These are phyloP conservation scores for Chlamydomonas sp. DNA, from an alignment of 139 green algal species.

Conservation along the genomic window DNA sequence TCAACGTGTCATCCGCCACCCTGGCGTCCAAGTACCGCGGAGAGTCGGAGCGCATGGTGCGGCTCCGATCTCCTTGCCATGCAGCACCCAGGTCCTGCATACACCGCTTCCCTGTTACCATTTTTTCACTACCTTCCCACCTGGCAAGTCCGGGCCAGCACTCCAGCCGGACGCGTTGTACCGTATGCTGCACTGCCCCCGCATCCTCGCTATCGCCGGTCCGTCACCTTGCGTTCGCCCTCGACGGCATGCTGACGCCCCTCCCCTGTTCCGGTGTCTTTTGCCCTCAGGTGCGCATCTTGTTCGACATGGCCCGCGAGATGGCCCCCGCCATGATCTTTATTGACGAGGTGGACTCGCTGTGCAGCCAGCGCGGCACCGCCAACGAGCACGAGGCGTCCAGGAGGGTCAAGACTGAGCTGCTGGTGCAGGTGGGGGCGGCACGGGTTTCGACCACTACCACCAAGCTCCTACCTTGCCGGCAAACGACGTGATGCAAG, in stretches of 20 bases:
- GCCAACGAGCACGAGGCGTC: conserved; percentile 91
- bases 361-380: conserved; percentile 83
- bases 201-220: background rate
- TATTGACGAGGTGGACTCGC: conserved; percentile 94
- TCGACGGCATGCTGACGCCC: too few relatives aligned
- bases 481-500: too few relatives aligned
- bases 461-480: too few relatives aligned
- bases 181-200: background rate
- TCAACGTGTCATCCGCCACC: conserved; percentile 92
- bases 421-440: conserved; percentile 86
- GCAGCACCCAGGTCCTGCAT: background rate
- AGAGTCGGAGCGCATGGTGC: conserved; percentile 84
- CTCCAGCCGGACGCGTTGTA: background rate
- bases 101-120: background rate
- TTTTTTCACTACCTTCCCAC: too few relatives aligned
- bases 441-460: too few relatives aligned
- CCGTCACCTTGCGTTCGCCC: background rate
- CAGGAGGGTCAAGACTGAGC: conserved; percentile 92
- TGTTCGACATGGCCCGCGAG: conserved; percentile 89
- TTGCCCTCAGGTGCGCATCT: conserved; percentile 66
- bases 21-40: conserved; percentile 93
- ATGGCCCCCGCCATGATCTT: conserved; percentile 88
- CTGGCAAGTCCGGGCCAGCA: background rate
- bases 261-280: background rate
- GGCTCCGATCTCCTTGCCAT: background rate